Evolutionary conservation across 139 green algal species (phyloP), one percentile per base, ranked within the genome.

Genomic region (Asterochloris erici): DNA sequence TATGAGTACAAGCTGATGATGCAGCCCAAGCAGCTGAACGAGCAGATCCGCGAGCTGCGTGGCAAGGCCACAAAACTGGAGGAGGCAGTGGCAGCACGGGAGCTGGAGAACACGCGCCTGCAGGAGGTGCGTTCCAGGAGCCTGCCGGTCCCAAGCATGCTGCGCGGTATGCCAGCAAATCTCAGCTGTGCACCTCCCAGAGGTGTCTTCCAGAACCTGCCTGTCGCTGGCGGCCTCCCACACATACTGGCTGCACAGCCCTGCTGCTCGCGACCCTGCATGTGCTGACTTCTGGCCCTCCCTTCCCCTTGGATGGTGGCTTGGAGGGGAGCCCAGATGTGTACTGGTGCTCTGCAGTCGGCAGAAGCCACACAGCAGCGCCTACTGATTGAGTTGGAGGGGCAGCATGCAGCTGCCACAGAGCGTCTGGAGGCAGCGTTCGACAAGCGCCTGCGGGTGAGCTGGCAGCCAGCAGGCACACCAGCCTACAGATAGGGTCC

Each of bases 371-470:
- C n/a, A 27, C 78, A 74, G 78, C 61, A 82, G 27, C 78, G 26
- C 0, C 69, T 82, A 12, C 63, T 82, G 63, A 27, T 38, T 17
- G 78, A 82, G n/a, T 74, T 82, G 78, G 78, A 82, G 63, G 78
- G 61, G 17, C 63, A 86, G 10, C 88, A 92, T 77, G 85, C 87
- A 83, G 76, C 60, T 15, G 88, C 86, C 1, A 86, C 88, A 24
- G 90, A 93, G 82, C 86, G 91, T 81, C 82, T 93, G 63, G 88
- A 93, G 85, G 28, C 29, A 38, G 74, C 90, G 64, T 92, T 85
- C 62, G 88, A 90, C 68, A 70, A 79, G 75, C 63, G 88, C 16
- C 62, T 82, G 68, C 61, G 28, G 27, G 78, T 82, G n/a, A 38
- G 21, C 66, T 73, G 66, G 9, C 6, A 9, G 19, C 66, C 66